Evolutionary conservation across 2,329 filamentous ascomycete species (phyloP).

Genomic region (Orbilia ellipsospora): DNA sequence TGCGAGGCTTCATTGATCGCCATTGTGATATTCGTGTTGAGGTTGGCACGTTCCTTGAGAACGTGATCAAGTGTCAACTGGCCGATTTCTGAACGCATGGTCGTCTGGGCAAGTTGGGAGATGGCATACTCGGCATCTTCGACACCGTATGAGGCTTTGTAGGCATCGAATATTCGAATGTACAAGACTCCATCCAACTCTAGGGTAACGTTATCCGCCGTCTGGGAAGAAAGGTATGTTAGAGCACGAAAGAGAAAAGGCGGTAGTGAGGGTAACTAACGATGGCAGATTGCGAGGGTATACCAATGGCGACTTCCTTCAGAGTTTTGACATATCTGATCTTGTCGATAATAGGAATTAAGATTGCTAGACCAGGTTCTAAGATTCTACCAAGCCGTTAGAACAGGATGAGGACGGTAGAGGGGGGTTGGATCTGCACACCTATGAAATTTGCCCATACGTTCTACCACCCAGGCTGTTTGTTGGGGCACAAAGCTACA

Average conservation of each 20-base stretch:
- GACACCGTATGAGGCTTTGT: slow-evolving; percentile 98
- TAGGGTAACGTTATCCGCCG: slow-evolving; percentile 96
- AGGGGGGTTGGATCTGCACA: not conserved
- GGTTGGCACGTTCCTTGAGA: slow-evolving; percentile 91
- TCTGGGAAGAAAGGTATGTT: slow-evolving; percentile 62
- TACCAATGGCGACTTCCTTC: slow-evolving; percentile 96
- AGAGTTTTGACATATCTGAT: slow-evolving; percentile 98
- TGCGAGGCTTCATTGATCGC: slow-evolving; percentile 98
- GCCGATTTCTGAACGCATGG: slow-evolving; percentile 98
- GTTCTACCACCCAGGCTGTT: slow-evolving; percentile 99
- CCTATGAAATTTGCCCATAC: slow-evolving; percentile 96
- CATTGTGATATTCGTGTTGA: slow-evolving; percentile 98
- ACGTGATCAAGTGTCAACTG: slow-evolving; percentile 97
- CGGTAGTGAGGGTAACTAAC: slow-evolving; percentile 20
- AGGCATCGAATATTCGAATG: slow-evolving; percentile 95
- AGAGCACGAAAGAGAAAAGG: not conserved
- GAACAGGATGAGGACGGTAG: not conserved
- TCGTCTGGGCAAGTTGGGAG: slow-evolving; percentile 95
- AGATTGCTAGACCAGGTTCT: slow-evolving; percentile 86
- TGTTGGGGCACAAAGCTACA: slow-evolving; percentile 90
- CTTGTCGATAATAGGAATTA: slow-evolving; percentile 90
- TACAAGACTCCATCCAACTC: slow-evolving; percentile 96
- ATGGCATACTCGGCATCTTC: slow-evolving; percentile 99
- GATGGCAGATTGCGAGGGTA: slow-evolving; percentile 96
- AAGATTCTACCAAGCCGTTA: slow-evolving; percentile 69